Conservation (phyloP, 1,284 basidiomycete species). For the Termitomyces sp. region DNA sequence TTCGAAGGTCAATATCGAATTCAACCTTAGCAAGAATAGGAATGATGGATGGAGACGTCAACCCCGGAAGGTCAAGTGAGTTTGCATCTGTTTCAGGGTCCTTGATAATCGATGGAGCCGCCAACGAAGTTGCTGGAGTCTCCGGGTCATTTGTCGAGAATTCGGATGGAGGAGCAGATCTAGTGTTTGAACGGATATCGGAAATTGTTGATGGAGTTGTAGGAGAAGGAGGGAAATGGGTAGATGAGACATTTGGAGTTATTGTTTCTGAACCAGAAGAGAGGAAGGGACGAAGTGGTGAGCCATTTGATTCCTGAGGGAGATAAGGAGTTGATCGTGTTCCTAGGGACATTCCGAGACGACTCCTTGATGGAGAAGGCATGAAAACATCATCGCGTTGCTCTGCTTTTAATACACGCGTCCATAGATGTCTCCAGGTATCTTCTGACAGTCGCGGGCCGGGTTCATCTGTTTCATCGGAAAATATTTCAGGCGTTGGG, state of each 20-base stretch:
- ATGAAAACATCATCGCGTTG: slow-evolving; percentile 45
- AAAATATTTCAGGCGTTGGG: slow-evolving; percentile 10
- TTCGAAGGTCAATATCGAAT: slow-evolving; percentile 76
- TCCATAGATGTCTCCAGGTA: slow-evolving; percentile 80
- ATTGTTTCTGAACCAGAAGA: slow-evolving; percentile 32
- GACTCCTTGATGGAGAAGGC: slow-evolving; percentile 30
- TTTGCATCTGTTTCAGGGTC: slow-evolving; percentile 40
- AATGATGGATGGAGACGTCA: slow-evolving; percentile 57
- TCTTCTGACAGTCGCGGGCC: slow-evolving; percentile 79
- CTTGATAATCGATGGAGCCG: slow-evolving; percentile 21
- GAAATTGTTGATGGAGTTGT: slow-evolving; percentile 47
- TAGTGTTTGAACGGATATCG: slow-evolving; percentile 42
- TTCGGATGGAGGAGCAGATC: slow-evolving; percentile 40
- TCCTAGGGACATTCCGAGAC: slow-evolving; percentile 33
- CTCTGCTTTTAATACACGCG: slow-evolving; percentile 61
- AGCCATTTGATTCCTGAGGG: slow-evolving; percentile 30
- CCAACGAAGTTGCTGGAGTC: slow-evolving; percentile 53
- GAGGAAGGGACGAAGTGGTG: slow-evolving; percentile 43
- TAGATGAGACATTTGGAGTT: slow-evolving; percentile 26
- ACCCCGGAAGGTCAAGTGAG: slow-evolving; percentile 58
- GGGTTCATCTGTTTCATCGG: slow-evolving; percentile 44
- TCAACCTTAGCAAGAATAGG: slow-evolving; percentile 85
- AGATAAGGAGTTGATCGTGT: slow-evolving; percentile 42
- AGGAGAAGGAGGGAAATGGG: slow-evolving; percentile 46
- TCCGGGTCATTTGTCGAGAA: slow-evolving; percentile 38